Evolutionary conservation across 2,329 filamentous ascomycete species (phyloP).

Genomic region (Cytospora mali): DNA sequence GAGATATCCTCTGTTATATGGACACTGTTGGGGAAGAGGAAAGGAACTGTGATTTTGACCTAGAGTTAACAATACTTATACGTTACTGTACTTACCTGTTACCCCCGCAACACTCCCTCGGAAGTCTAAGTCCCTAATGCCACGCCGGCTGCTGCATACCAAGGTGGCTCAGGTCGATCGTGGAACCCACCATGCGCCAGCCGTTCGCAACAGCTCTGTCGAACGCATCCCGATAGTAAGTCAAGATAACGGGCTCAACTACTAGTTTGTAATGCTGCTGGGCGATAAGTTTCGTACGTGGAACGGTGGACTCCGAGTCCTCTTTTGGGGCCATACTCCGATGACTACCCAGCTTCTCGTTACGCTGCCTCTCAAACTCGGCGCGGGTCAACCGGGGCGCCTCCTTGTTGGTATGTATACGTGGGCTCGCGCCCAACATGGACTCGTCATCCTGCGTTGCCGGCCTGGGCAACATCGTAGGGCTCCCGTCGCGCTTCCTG

Average conservation of each 20-base stretch:
- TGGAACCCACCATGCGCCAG: not conserved
- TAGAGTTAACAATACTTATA: too few relatives aligned
- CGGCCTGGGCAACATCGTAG: not conserved
- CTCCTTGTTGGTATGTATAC: not conserved
- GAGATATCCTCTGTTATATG: too few relatives aligned
- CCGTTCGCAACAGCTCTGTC: slow-evolving; percentile 4
- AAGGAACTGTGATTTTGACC: too few relatives aligned
- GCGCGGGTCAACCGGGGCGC: too few relatives aligned
- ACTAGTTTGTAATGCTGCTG: not conserved
- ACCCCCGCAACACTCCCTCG: too few relatives aligned
- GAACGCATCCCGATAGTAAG: slow-evolving; percentile 12
- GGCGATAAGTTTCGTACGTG: not conserved
- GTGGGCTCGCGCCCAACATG: not conserved
- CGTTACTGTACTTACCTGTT: too few relatives aligned
- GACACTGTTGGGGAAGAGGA: too few relatives aligned
- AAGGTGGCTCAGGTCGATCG: not conserved
- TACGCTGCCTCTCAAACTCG: too few relatives aligned
- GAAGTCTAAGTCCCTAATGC: too few relatives aligned
- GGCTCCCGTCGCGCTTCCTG: not conserved
- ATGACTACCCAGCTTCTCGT: too few relatives aligned
- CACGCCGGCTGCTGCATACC: too few relatives aligned
- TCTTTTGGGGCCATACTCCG: too few relatives aligned
- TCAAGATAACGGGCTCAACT: not conserved
- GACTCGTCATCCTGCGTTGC: not conserved
- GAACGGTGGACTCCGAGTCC: not conserved